Evolutionary conservation across 2,329 filamentous ascomycete genomes (phyloP).

Genomic region (Paraconiothyrium sp.): DNA sequence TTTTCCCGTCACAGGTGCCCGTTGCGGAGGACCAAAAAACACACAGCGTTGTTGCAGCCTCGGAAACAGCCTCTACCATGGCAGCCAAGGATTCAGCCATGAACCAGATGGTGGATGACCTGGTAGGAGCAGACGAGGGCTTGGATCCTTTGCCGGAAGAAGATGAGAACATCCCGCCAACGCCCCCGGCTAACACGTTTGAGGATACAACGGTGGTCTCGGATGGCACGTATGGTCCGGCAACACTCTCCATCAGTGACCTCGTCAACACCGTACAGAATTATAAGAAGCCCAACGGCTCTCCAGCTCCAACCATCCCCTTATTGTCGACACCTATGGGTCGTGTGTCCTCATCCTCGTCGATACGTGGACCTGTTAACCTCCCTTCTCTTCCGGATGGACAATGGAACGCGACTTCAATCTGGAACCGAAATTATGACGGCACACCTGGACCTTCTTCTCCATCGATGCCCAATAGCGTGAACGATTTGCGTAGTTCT

Average conservation of each 20-base stretch:
- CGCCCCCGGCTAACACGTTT: conserved; percentile 57
- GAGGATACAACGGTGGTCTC: conserved; percentile 50
- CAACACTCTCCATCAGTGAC: conserved; percentile 46
- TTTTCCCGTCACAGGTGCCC: conserved; percentile 38
- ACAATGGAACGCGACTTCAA: conserved; percentile 45
- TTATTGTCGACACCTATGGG: conserved; percentile 45
- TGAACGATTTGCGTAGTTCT: conserved; percentile 38
- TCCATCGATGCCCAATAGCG: conserved; percentile 33
- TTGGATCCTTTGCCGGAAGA: conserved; percentile 53
- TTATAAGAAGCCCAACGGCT: conserved; percentile 39
- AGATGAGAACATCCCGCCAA: conserved; percentile 56
- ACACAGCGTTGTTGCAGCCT: conserved; percentile 47
- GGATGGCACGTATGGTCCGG: conserved; percentile 40
- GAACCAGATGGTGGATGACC: conserved; percentile 67
- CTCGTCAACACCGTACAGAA: conserved; percentile 50
- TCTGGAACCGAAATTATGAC: conserved; percentile 48
- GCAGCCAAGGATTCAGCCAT: conserved; percentile 59
- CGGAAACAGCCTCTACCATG: conserved; percentile 60
- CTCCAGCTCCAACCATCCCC: conserved; percentile 36
- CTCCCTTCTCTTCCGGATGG: conserved; percentile 50
- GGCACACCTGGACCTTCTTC: conserved; percentile 43
- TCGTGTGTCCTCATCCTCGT: conserved; percentile 46
- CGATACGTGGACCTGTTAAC: conserved; percentile 44
- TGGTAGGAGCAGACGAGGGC: conserved; percentile 58
- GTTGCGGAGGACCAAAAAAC: conserved; percentile 49